Evolutionary conservation across 768 basidiomycete genomes (phyloP), one percentile per base, ranked within the genome.

Genomic region (Gymnopilus dilepis): DNA sequence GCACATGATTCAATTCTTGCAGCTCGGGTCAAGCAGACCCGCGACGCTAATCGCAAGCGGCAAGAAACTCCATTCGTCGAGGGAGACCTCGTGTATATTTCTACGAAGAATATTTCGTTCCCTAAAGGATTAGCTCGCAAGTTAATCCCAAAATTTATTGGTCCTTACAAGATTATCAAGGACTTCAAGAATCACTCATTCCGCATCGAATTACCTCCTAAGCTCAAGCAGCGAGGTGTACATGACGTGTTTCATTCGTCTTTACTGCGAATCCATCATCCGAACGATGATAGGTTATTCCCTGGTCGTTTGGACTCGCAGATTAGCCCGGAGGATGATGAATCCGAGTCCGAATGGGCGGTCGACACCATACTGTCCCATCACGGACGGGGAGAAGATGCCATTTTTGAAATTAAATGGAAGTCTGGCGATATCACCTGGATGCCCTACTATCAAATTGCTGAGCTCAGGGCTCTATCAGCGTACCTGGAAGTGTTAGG

Each of bases 1-100:
- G 77, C 77, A 0, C 77, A 80, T 58, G 73, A 81, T 50, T 65
- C 71, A 0, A 76, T 80, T 6, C 73, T 80, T 8, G 72, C 45
- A 13, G 61, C 69, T 1, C 54, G 74, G 0, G 70, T 78, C 0
- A 53, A 65, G 12, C 73, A 77, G 24, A 74, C 73, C 0, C 30
- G 68, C 26, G 59, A 75, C 0, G 73, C 76, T 0, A 78, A 81
- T 59, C 26, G 58, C 6, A 56, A 61, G 3, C 34, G 73, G 4
- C 26, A 59, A 0, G 59, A 58, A 2, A 70, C 71, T 21, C 61
- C 66, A 0, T 69, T 75, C 41, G 41, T 34, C 0, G 56, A 52
- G 45, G 73, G 72, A 2, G 72, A 76, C 43, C 58, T 74, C 2
- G 74, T 77, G 0, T 76, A 73, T 31, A 22, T 75, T 2, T 72